Base-by-base conservation (phyloP, 495 filamentous ascomycete genomes). In the Neurospora sp. region DNA sequence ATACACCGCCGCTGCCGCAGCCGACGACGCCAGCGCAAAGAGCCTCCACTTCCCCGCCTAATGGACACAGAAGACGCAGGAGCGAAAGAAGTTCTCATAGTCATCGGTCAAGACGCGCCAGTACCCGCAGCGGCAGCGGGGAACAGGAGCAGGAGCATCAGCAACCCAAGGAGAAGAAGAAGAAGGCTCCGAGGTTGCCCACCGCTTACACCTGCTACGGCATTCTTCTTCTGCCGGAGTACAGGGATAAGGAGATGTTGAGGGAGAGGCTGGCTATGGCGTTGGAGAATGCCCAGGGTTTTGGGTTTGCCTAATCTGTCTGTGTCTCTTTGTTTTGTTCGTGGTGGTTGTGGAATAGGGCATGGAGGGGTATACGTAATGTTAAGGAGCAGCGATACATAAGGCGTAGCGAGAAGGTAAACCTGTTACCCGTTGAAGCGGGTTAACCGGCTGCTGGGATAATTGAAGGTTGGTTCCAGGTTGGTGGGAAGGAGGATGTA, bases 121-220 rank as follows among this genome's bases (percentile, higher is more conserved):
- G 53, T 35, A 35, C 53, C 7, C 53, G 53, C 27, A 61, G 53
- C 27, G 53, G 46, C 46, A 53, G n/a, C 10, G 48, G 20, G 5
- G 48, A 61, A 7, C 53, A 31, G 7, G 14, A 35, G 7, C 14
- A 61, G 3, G 12, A 61, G 16, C 42, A n/a, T 37, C 35, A 31
- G 7, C 53, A 6, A 53, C 53, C 53, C 4, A 61, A 61, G 27
- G 53, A 61, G 83, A 77, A 10, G 81, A 82, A 14, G 83, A 83
- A 38, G 27, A 61, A 61, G 7, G 53, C 53, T 3, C 53, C 53
- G 73, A 85, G 89, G 75, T 82, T 98, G 77, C 94, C 94, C 6
- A 95, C 91, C 0, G 91, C 90, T 73, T 84, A 92, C 76, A 99
- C 96, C 5, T 99, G 96, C 80, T 98, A 95, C 81, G 93, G 94